Evolutionary conservation across 2,329 filamentous ascomycete genomes (phyloP).

Genomic region (Exserohilum turcica): DNA sequence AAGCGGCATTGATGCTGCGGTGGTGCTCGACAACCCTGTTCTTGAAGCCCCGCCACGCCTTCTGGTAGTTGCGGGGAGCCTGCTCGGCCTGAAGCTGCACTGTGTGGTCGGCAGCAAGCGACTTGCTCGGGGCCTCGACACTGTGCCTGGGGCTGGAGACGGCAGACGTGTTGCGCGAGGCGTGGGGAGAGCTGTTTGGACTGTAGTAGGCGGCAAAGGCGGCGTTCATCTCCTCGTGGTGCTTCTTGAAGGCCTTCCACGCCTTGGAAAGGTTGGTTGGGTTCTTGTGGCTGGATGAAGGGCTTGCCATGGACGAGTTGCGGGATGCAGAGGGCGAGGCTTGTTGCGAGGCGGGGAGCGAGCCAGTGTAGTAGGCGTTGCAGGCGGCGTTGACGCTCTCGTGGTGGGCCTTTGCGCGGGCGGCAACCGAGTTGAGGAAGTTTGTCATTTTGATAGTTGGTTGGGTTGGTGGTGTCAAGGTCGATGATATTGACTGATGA

Average conservation of each 20-base stretch:
- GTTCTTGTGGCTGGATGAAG: constrained; percentile 16
- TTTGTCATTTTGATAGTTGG: constrained; percentile 26
- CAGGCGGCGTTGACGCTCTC: constrained; percentile 37
- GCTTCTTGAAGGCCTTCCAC: constrained; percentile 39
- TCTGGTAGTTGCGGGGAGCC: constrained; percentile 26
- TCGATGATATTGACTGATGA: no score
- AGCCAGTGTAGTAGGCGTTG: constrained; percentile 28
- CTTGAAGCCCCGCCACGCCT: constrained; percentile 34
- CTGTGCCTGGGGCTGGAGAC: constrained; percentile 20
- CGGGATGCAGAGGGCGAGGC: constrained; percentile 19
- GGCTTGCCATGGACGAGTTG: constrained; percentile 24
- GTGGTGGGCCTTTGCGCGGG: constrained; percentile 41
- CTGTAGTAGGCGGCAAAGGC: constrained; percentile 38
- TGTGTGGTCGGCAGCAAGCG: no score
- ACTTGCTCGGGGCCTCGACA: constrained; percentile 19
- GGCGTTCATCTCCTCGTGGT: constrained; percentile 39
- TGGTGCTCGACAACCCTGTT: constrained; percentile 40
- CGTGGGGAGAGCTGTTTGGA: constrained; percentile 16
- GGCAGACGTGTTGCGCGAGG: constrained; percentile 14
- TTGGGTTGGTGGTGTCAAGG: constrained; percentile 9
- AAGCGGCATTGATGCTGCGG: constrained; percentile 33
- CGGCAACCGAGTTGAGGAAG: constrained; percentile 31
- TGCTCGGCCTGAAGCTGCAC: no score
- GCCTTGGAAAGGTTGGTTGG: constrained; percentile 29
- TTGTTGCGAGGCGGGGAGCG: constrained; percentile 14